Evolutionary conservation across 768 basidiomycete genomes (phyloP).

Genomic region (Leccinum variicolor): DNA sequence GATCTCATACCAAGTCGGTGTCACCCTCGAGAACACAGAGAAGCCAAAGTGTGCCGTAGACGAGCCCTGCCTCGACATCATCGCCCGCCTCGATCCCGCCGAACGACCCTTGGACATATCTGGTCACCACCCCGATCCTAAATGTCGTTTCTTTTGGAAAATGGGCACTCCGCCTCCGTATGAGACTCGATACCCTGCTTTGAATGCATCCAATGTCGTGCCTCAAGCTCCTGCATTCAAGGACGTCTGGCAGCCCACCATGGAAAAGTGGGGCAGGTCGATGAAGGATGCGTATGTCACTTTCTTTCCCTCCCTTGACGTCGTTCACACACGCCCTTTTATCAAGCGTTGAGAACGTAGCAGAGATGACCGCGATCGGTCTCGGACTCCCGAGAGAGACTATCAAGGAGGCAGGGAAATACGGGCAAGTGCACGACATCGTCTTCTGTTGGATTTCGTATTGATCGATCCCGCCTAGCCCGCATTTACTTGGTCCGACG

Average conservation of each 20-base stretch:
- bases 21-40: conserved; percentile 96
- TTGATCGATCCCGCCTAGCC: conserved; percentile 37
- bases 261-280: conserved; percentile 83
- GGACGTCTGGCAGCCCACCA: conserved; percentile 62
- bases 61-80: conserved; percentile 78
- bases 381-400: conserved; percentile 67
- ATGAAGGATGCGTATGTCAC: conserved; percentile 82
- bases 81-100: conserved; percentile 66
- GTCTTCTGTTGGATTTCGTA: not conserved
- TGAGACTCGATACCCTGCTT: conserved; percentile 67
- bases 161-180: conserved; percentile 77
- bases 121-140: conserved; percentile 83
- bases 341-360: conserved; percentile 76
- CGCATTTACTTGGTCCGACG: conserved; percentile 90
- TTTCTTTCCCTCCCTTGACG: conserved; percentile 1
- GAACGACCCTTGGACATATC: conserved; percentile 86
- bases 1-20: conserved; percentile 87
- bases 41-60: conserved; percentile 84
- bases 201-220: conserved; percentile 81
- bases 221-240: conserved; percentile 60
- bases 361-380: conserved; percentile 84
- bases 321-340: not conserved
- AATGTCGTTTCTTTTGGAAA: conserved; percentile 92
- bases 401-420: conserved; percentile 77
- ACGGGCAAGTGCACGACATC: conserved; percentile 54